Percentiles rank a stretch among this genome's conserved stretches.
Evolutionary conservation across 2,329 filamentous ascomycete genomes (phyloP).

Genomic region (Penicillium sp.): DNA sequence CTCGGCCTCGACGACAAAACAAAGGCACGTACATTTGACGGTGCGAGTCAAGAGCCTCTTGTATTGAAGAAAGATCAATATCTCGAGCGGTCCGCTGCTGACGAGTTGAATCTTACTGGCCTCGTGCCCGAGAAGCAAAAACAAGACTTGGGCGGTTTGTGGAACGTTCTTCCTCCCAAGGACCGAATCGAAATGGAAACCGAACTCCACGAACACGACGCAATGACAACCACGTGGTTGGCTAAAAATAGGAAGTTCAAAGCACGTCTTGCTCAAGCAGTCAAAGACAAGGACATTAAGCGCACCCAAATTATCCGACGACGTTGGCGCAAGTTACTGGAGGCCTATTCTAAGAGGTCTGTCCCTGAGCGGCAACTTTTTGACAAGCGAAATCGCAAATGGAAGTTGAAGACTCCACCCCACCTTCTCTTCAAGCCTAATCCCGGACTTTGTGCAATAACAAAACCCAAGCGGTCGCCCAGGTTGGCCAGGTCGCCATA

Average conservation of each 20-base stretch:
- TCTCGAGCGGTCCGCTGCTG: background rate
- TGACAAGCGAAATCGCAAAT: slow-evolving; percentile 1
- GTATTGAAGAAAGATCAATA: background rate
- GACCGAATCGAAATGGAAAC: slow-evolving; percentile 12
- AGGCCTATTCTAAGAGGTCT: background rate
- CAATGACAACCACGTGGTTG: background rate
- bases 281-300: background rate
- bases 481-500: background rate
- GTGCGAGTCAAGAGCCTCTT: background rate
- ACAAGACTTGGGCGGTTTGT: background rate
- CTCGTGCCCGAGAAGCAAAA: background rate
- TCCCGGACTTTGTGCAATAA: background rate
- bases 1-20: slow-evolving; percentile 6
- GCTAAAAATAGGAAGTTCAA: too few relatives aligned
- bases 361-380: background rate
- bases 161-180: slow-evolving; percentile 6
- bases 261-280: too few relatives aligned
- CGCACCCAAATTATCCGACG: background rate
- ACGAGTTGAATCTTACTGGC: background rate
- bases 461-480: background rate
- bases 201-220: background rate
- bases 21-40: slow-evolving; percentile 2
- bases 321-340: background rate
- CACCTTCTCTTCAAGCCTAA: background rate
- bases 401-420: background rate